A percentile compares a stretch with the other conserved stretches of the same genome.
Evolutionary conservation across 2,329 filamentous ascomycete species (phyloP).

Genomic region (Neonectria neomacrospora): DNA sequence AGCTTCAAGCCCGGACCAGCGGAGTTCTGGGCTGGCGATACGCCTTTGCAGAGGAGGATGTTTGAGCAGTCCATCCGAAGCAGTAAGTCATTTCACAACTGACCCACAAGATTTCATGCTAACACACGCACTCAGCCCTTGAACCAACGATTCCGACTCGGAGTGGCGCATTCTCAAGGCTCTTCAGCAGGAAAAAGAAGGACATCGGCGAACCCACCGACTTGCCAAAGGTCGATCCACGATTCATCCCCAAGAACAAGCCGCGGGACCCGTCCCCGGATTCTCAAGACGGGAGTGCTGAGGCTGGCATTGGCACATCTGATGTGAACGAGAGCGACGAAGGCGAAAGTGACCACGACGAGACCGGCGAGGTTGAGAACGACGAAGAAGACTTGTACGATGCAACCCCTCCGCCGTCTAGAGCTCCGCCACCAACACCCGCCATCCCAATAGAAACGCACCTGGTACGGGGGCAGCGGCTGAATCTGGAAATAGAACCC

Average conservation of each 20-base stretch:
- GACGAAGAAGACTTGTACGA: constrained; percentile 23
- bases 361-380: neutral
- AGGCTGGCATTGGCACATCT: neutral
- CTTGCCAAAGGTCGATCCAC: constrained; percentile 34
- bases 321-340: neutral
- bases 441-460: neutral
- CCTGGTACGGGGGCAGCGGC: neutral
- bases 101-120: constrained; percentile 11
- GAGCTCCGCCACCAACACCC: neutral
- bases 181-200: neutral
- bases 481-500: neutral
- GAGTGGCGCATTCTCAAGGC: constrained; percentile 14
- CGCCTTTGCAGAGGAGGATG: constrained; percentile 42
- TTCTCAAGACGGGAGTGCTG: neutral
- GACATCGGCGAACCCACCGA: constrained; percentile 27
- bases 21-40: constrained; percentile 47
- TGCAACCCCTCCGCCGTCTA: neutral
- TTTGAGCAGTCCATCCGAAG: constrained; percentile 38
- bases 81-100: constrained; percentile 31
- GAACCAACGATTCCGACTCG: constrained; percentile 19
- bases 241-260: constrained; percentile 35
- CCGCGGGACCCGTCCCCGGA: constrained; percentile 7
- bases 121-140: constrained; percentile 28
- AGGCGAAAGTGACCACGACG: neutral
- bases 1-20: constrained; percentile 39